Base-by-base conservation (phyloP, 2,329 filamentous ascomycete species). In the Magnaporthales sp. region DNA sequence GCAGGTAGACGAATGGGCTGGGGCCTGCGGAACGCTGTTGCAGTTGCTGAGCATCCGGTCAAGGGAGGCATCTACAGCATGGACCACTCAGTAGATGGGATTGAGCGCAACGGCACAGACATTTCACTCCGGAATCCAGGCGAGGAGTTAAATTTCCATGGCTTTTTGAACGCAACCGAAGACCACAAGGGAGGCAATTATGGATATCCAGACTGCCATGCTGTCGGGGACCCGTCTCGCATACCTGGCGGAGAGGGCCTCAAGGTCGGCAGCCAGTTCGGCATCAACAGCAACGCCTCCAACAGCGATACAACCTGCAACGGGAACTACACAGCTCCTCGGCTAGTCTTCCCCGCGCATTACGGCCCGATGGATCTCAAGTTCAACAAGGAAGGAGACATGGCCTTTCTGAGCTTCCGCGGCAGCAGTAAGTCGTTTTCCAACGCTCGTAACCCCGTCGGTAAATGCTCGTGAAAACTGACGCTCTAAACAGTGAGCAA, bases 61-160 rank as follows among this genome's bases (percentile, higher is more conserved):
- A 79, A 79, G 0, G 84, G 84, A 24, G 82, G 80, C 22, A 79
- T 87, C 68, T 86, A 81, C 77, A 80, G 79, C 29, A 87, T 92
- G 9, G 90, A 92, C 75, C 92, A 92, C 75, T 89, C 85, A 1
- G 86, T 86, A 8, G 89, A 92, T 74, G 75, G 89, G 51, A 79
- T 91, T 22, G 76, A 77, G 19, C 81, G 89, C 32, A 75, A 81
- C 62, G 84, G 83, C 10, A 70, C 80, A n/a, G 86, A 90, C 67
- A 82, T 91, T 62, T 86, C 90, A 69, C 75, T 84, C 68, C 80
- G 90, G 71, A 92, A 92, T 71, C 90, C 90, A 0, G 90, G 82
- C 13, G 90, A 92, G 73, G 89, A 92, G 76, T 76, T 92, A 74
- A 92, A 92, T 75, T 91, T 86, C 74, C 85, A 90, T 67, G 89